Evolutionary conservation across 169 alveolate species (phyloP), one percentile per base, ranked within the genome.

Genomic region (Plasmodium inui): DNA sequence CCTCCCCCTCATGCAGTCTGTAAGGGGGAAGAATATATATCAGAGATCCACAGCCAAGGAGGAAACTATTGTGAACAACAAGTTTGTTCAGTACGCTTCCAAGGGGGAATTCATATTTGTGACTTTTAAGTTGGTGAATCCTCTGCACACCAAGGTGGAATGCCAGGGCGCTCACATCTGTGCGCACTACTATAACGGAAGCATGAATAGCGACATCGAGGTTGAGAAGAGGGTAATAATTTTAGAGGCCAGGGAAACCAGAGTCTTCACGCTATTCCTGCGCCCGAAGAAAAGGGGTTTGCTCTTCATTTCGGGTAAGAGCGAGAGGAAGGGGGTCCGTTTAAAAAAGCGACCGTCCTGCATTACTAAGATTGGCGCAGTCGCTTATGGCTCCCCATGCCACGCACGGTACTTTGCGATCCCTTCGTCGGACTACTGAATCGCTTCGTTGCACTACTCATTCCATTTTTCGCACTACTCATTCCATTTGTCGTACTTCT

Each of bases 81-180:
- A 86, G 12, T 86, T 28, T 46, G 80, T 86, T 74, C 85, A 74
- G 46, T 86, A 86, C 80, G 82, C 67, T 7, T 50, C 82, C 5
- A 86, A 86, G 44, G 81, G 70, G 19, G 93, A 86, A 6, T 73
- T 34, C 30, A 73, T 86, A 34, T 86, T 74, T 55, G 76, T 86
- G 0, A 74, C 85, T 4, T 86, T 86, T 76, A 74, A 74, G 19
- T 55, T 86, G 37, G 71, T 53, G 22, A 86, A 86, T 76, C 93
- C 93, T 0, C 41, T 86, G 12, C 85, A 86, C 26, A 86, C 93
- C 46, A 86, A 86, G 41, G 82, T 86, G 2, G 93, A 86, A 50
- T 86, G 93, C 9, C 93, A 86, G 53, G 86, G 86, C 0, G 67
- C 93, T 1, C 93, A 86, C 71, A 53, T 86, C 19, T 86, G 93